Evolutionary conservation across 805 yeast species (phyloP), one percentile per base, ranked within the genome.

Genomic region (Clavispora vitiphila): DNA sequence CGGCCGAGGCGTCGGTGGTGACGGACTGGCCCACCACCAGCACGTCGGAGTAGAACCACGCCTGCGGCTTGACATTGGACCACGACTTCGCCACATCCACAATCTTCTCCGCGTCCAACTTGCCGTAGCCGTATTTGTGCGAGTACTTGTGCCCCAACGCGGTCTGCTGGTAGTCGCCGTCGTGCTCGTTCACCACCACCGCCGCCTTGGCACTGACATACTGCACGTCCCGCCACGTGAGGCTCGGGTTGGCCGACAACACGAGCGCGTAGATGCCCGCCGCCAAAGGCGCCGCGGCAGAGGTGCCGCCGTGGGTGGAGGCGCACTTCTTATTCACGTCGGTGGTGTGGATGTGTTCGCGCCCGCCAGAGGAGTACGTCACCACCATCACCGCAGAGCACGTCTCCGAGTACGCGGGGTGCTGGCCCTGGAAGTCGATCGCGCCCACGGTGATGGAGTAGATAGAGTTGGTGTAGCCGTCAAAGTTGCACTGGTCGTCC

Each of bases 271-370:
- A 88, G 1, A 93, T 75, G n/a, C 98, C 99, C 0, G 98, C 97
- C 0, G 97, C 98, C 42, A 93, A 72, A 0, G 99, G 99, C 0
- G 99, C 99, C 12, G 99, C 97, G 0, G 99, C 99, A 18, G 98
- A 91, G 0, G 99, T 93, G 16, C 99, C 99, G 9, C 97, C 96
- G 61, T 93, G 99, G 20, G 53, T 61, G 29, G 73, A 73, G 2
- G 95, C 69, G 62, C 99, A 93, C 50, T 67, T 62, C 6, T 75
- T 74, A 38, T 80, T 71, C 34, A 86, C 74, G 58, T 86, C 96
- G 2, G 96, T 85, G 6, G 98, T 86, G 57, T 86, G 90, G 43
- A 93, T 91, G 56, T 80, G 84, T 57, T 87, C 96, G 26, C 86
- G 86, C 3, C 90, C 80, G 1, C 97, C 97, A 2, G 96, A 86